These are phyloP conservation scores for Blastobotrys serpentis DNA, from an alignment of 1,139 yeast genomes.

Conservation along the genomic window DNA sequence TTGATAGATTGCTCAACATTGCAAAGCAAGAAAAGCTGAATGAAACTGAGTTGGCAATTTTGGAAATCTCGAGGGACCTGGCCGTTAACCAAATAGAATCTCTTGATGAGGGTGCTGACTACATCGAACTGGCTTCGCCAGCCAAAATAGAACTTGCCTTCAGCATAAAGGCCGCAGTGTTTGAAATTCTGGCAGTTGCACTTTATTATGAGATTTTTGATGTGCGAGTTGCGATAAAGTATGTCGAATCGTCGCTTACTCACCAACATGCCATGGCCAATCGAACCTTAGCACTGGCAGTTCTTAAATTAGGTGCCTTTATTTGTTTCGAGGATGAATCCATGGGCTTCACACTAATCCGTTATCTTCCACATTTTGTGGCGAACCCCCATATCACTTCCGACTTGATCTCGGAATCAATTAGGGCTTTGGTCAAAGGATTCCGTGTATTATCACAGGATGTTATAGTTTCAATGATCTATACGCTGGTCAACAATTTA, in stretches of 20 bases:
- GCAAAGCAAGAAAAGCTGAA: slow-evolving; percentile 15
- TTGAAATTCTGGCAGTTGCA: slow-evolving; percentile 47
- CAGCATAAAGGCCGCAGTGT: slow-evolving; percentile 43
- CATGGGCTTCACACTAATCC: slow-evolving; percentile 34
- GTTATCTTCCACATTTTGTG: slow-evolving; percentile 41
- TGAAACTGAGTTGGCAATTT: slow-evolving; percentile 20
- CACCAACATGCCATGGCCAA: slow-evolving; percentile 34
- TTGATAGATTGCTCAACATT: slow-evolving; percentile 21
- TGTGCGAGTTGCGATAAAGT: slow-evolving; percentile 36
- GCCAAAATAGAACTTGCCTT: slow-evolving; percentile 46
- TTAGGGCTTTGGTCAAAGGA: slow-evolving; percentile 45
- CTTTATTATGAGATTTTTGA: slow-evolving; percentile 34
- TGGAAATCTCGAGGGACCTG: slow-evolving; percentile 35
- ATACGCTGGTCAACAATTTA: slow-evolving; percentile 75
- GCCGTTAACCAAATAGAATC: slow-evolving; percentile 38
- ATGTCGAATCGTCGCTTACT: slow-evolving; percentile 40
- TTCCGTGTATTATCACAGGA: slow-evolving; percentile 59
- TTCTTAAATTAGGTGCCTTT: slow-evolving; percentile 56
- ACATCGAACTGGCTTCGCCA: slow-evolving; percentile 43
- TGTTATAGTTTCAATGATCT: slow-evolving; percentile 80
- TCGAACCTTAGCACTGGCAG: slow-evolving; percentile 45
- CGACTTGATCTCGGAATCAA: slow-evolving; percentile 35
- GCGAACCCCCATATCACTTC: slow-evolving; percentile 42
- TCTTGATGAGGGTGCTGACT: slow-evolving; percentile 47
- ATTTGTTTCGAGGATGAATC: slow-evolving; percentile 46